phyloP scores from a whole-genome alignment of 2,329 filamentous ascomycete species.

The Echinosphaeria canescens region DNA sequence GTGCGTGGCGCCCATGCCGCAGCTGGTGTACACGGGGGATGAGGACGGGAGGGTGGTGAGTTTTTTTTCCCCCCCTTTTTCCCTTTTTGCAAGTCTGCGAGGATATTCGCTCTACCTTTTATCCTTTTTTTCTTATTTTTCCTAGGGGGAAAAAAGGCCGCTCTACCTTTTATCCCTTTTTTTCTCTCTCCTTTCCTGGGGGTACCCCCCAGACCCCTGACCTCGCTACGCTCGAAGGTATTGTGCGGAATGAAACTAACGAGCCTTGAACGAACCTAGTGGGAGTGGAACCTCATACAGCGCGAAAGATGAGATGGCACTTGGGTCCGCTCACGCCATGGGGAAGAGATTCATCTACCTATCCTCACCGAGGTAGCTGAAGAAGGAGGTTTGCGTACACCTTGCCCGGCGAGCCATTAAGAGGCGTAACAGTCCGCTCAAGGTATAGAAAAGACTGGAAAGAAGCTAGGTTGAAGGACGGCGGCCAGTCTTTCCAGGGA shows the following conservation, averaged over 20 bases:
- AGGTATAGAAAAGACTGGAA: too few species aligned
- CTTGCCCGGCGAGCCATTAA: too few species aligned
- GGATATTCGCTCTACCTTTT: not conserved
- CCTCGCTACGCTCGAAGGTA: too few species aligned
- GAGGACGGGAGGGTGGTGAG: slow-evolving; percentile 79
- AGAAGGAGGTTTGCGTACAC: too few species aligned
- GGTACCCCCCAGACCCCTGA: not conserved
- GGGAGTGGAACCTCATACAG: slow-evolving; percentile 40
- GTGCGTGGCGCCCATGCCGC: slow-evolving; percentile 65
- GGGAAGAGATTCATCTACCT: too few species aligned
- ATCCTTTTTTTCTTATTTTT: slow-evolving; percentile 1
- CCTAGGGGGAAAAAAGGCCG: too few species aligned
- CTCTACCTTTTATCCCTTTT: not conserved
- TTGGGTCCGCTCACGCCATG: too few species aligned
- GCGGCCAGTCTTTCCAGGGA: too few species aligned
- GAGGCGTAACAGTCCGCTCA: too few species aligned
- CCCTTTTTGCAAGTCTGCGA: too few species aligned
- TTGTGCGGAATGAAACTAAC: slow-evolving; percentile 5
- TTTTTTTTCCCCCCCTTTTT: slow-evolving; percentile 11
- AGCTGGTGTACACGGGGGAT: slow-evolving; percentile 80
- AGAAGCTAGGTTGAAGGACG: too few species aligned
- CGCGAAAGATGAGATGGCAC: slow-evolving; percentile 25
- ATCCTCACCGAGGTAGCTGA: too few species aligned
- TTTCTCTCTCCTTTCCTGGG: slow-evolving; percentile 2
- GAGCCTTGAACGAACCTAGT: slow-evolving; percentile 15